Evolutionary conservation across 768 basidiomycete species (phyloP).

Genomic region (Exsudoporus frostii): DNA sequence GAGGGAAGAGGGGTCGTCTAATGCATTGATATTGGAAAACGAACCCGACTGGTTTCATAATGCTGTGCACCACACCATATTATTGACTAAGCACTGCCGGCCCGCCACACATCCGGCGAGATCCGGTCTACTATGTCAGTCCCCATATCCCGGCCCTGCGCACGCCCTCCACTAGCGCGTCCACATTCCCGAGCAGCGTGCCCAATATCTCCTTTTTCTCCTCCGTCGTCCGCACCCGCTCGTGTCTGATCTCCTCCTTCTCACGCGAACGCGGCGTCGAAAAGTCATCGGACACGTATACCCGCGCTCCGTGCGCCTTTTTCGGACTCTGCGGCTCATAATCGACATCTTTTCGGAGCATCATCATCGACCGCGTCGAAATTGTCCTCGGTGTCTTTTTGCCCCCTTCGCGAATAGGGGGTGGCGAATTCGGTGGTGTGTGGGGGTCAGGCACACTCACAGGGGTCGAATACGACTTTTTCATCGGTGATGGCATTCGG

Average conservation of each 20-base stretch:
- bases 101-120: not conserved
- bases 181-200: slow-evolving; percentile 86
- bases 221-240: slow-evolving; percentile 54
- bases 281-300: slow-evolving; percentile 30
- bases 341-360: slow-evolving; percentile 71
- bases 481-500: slow-evolving; percentile 41
- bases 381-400: slow-evolving; percentile 23
- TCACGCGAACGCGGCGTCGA: slow-evolving; percentile 12
- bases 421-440: slow-evolving; percentile 27
- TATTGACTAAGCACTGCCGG: slow-evolving; percentile 11
- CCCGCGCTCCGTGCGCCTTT: slow-evolving; percentile 39
- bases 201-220: slow-evolving; percentile 82
- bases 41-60: slow-evolving; percentile 4
- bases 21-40: not conserved
- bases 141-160: slow-evolving; percentile 88
- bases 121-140: slow-evolving; percentile 37
- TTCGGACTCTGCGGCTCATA: slow-evolving; percentile 71
- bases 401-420: slow-evolving; percentile 23
- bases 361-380: slow-evolving; percentile 48
- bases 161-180: slow-evolving; percentile 85
- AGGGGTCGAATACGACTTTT: slow-evolving; percentile 33
- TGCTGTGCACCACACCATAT: slow-evolving; percentile 10
- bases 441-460: slow-evolving; percentile 15
- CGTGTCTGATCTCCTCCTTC: slow-evolving; percentile 2
- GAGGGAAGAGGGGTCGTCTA: not conserved